A percentile compares a stretch with the other conserved stretches of the same genome.
Evolutionary conservation across 805 yeast species (phyloP).

Genomic region (Schwanniomyces vanrijiae): DNA sequence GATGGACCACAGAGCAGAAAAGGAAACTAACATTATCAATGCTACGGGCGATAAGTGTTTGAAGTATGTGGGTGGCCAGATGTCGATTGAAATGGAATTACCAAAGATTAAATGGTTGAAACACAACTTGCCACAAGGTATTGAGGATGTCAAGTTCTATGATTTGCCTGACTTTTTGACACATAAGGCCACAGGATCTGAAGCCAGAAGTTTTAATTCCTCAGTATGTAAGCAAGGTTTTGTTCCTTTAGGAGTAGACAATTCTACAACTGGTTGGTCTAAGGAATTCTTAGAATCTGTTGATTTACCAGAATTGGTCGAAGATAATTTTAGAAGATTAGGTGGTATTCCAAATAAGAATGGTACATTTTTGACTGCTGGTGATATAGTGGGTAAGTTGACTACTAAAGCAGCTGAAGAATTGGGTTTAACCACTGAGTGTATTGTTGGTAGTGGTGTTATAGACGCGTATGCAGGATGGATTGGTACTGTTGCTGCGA

Average conservation of each 20-base stretch:
- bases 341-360: slow-evolving; percentile 81
- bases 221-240: slow-evolving; percentile 95
- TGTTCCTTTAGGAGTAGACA: slow-evolving; percentile 89
- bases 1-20: slow-evolving; percentile 97
- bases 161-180: slow-evolving; percentile 92
- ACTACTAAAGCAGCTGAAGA: slow-evolving; percentile 68
- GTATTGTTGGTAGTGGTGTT: slow-evolving; percentile 92
- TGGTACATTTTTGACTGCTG: slow-evolving; percentile 81
- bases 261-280: slow-evolving; percentile 87
- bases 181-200: slow-evolving; percentile 84
- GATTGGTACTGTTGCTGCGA: slow-evolving; percentile 97
- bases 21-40: slow-evolving; percentile 79
- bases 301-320: slow-evolving; percentile 75
- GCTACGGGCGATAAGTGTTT: slow-evolving; percentile 75
- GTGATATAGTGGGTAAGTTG: slow-evolving; percentile 82
- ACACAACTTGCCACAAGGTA: slow-evolving; percentile 66
- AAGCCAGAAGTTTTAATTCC: slow-evolving; percentile 85
- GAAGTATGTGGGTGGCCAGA: slow-evolving; percentile 93
- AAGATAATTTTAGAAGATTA: slow-evolving; percentile 70
- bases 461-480: slow-evolving; percentile 99
- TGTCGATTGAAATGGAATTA: slow-evolving; percentile 98
- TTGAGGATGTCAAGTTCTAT: slow-evolving; percentile 73
- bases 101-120: slow-evolving; percentile 98
- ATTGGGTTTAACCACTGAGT: slow-evolving; percentile 75
- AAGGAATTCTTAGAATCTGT: slow-evolving; percentile 66